Evolutionary conservation across 2,329 filamentous ascomycete species (phyloP).

Genomic region (Botrytis galanthina): DNA sequence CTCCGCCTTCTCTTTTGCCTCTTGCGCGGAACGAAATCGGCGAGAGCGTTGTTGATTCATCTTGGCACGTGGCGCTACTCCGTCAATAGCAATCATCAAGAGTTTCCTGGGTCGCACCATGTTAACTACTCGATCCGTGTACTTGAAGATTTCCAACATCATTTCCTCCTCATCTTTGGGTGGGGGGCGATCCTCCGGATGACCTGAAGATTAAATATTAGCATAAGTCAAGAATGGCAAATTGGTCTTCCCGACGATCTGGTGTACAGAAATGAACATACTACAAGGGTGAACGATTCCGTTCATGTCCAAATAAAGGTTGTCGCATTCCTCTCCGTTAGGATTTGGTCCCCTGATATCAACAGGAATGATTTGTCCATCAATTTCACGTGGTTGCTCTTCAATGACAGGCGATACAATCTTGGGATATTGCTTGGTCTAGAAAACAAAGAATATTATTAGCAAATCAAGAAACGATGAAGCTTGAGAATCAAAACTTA

Average conservation of each 20-base stretch:
- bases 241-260: not conserved
- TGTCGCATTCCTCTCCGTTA: slow-evolving; percentile 97
- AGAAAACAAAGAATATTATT: not conserved
- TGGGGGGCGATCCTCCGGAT: slow-evolving; percentile 88
- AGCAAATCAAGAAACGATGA: not conserved
- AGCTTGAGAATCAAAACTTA: slow-evolving; percentile 6
- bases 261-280: slow-evolving; percentile 6
- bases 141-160: slow-evolving; percentile 98
- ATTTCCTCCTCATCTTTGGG: slow-evolving; percentile 96
- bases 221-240: not conserved
- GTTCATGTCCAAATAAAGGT: slow-evolving; percentile 98
- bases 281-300: slow-evolving; percentile 97
- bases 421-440: slow-evolving; percentile 92
- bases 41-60: slow-evolving; percentile 99
- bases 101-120: slow-evolving; percentile 97
- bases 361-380: slow-evolving; percentile 80
- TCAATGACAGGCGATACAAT: slow-evolving; percentile 91
- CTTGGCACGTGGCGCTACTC: slow-evolving; percentile 94
- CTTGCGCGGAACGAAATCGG: slow-evolving; percentile 90
- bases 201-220: slow-evolving; percentile 39
- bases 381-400: slow-evolving; percentile 75
- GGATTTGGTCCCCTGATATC: slow-evolving; percentile 85
- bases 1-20: slow-evolving; percentile 89
- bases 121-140: slow-evolving; percentile 97
- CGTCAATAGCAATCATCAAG: slow-evolving; percentile 97